Evolutionary conservation across 371 early-diverging fungal species (phyloP), one percentile per base, ranked within the genome.

Genomic region (Chytridium lagenaria): DNA sequence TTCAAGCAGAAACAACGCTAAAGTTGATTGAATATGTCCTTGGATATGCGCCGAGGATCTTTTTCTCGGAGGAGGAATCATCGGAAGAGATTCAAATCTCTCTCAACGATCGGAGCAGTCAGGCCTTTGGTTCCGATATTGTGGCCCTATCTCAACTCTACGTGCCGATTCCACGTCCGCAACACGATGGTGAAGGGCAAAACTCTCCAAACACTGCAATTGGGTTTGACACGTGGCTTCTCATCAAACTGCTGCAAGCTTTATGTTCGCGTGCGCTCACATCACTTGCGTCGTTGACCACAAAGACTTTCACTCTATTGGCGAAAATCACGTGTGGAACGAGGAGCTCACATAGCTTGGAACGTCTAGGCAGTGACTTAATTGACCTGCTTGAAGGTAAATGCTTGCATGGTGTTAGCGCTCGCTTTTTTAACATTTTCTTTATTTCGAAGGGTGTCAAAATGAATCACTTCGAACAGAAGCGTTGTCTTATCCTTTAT

Each of bases 81-180:
- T 37, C 61, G 5, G 37, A 30, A 30, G 49, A 12, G 7, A n/a
- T 33, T 36, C 34, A 31, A 7, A 38, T n/a, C 12, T 34, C 59
- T 12, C 22, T 15, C 61, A 69, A 63, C 3, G 44, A 57, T 39
- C 7, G 30, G 23, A 26, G 57, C 30, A 23, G 5, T 10, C 57
- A 55, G 30, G 15, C 57, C 5, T 55, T 55, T 26, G 5, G 7
- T 5, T 39, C 71, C 2, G 51, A 65, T 7, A 39, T 73, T 12
- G 68, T 49, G 33, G 61, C 73, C n/a, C 55, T 73, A 31, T 73
- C 73, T 19, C 73, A 73, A 63, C 68, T 73, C 37, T 73, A 59
- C 38, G 72, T 55, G 10, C 40, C 72, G 3, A 51, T 73, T 39
- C 51, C 34, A 34, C 40, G 12, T 36, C 22, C 71, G 49, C 38